Evolutionary conservation across 257 asterid genomes (phyloP).

Genomic region (Petrea volubilis): DNA sequence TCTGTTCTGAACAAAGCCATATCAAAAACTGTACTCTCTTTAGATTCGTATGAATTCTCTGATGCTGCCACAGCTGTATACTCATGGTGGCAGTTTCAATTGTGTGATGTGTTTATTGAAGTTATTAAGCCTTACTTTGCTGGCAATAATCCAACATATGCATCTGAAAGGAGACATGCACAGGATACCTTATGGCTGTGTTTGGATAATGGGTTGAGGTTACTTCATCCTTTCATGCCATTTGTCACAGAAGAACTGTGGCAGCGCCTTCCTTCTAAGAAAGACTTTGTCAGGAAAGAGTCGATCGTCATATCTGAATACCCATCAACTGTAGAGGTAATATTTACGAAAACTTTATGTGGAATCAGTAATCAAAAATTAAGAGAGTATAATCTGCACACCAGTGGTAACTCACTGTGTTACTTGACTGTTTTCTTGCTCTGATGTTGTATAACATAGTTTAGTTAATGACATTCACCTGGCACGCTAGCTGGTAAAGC

Average conservation of each 20-base stretch:
- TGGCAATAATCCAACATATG: slow-evolving; percentile 44
- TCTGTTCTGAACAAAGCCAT: slow-evolving; percentile 87
- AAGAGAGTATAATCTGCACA: too few relatives aligned
- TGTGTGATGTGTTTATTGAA: slow-evolving; percentile 96
- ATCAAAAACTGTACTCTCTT: slow-evolving; percentile 59
- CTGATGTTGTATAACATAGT: not conserved
- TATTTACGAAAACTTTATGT: not conserved
- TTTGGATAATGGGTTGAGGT: slow-evolving; percentile 76
- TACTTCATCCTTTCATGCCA: slow-evolving; percentile 98
- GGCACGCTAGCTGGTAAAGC: not conserved
- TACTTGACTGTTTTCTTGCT: not conserved
- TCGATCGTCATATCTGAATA: slow-evolving; percentile 84
- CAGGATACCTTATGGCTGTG: slow-evolving; percentile 93
- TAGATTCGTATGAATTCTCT: slow-evolving; percentile 78
- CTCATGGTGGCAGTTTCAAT: slow-evolving; percentile 89
- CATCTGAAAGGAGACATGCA: slow-evolving; percentile 57
- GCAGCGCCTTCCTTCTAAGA: slow-evolving; percentile 90
- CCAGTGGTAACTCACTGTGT: not conserved
- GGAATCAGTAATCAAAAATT: too few relatives aligned
- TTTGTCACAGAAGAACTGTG: slow-evolving; percentile 92
- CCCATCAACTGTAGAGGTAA: slow-evolving; percentile 78
- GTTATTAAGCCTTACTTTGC: slow-evolving; percentile 89
- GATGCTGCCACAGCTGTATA: slow-evolving; percentile 89
- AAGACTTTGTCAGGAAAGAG: slow-evolving; percentile 62
- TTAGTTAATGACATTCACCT: not conserved